Evolutionary conservation across 208 protist genomes (phyloP).

Genomic region (Leishmania lainsoni): DNA sequence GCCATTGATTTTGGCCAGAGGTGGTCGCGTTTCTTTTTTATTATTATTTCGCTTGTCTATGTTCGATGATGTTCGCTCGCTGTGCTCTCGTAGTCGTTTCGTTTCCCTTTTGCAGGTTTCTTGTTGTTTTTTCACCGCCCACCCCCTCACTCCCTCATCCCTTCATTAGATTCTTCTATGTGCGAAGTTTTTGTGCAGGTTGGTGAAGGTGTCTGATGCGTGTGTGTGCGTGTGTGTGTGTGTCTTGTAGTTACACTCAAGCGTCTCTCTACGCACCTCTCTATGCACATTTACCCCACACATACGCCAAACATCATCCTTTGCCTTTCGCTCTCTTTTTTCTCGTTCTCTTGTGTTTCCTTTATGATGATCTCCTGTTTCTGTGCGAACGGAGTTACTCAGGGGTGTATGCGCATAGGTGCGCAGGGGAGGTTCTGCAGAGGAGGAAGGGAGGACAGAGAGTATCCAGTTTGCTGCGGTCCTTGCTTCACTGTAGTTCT

Average conservation of each 20-base stretch:
- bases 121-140: not conserved
- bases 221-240: not conserved
- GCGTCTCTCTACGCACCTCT: not conserved
- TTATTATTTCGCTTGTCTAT: not conserved
- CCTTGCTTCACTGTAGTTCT: not conserved
- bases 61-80: not conserved
- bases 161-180: not conserved
- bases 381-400: not conserved
- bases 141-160: not conserved
- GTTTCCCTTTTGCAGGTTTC: not conserved
- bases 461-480: not conserved
- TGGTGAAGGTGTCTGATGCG: not conserved
- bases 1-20: not conserved
- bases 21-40: not conserved
- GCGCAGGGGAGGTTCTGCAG: not conserved
- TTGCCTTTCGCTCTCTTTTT: not conserved
- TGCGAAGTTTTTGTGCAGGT: not conserved
- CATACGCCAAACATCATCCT: not conserved
- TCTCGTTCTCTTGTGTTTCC: not conserved
- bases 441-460: not conserved
- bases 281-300: too few species aligned
- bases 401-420: not conserved
- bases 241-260: not conserved
- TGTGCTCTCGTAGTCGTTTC: not conserved
- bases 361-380: not conserved